Base-by-base conservation (phyloP, 441 rosid genomes). In the Geranium incanum region DNA sequence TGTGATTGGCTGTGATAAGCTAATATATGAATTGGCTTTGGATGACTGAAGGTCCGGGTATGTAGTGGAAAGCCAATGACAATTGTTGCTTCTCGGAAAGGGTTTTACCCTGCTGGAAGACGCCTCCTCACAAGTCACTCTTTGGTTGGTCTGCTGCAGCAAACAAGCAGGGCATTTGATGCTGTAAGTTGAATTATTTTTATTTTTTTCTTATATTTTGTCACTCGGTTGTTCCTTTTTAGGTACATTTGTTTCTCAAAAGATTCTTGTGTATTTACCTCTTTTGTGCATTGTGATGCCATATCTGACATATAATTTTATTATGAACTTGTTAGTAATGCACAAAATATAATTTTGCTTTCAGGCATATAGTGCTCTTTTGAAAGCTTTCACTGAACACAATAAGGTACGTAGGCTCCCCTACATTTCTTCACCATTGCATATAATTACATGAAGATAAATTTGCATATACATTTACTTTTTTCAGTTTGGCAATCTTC, bases 401-500 rank as follows among this genome's bases (percentile, higher is more conserved):
- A 89, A 89, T 69, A 89, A 86, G 82, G 95, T 89, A 80, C 43
- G 12, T 19, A 28, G 65, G 12, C 5, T 67, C 28, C 23, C 33
- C 18, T n/a, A 68, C 74, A 52, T 63, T 21, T 50, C 68, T 77
- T 77, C 48, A 16, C 12, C 13, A 38, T 73, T 68, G 39, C 13
- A 38, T 73, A 7, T 67, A 63, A 67, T 68, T 66, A 48, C 38
- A 69, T 60, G 74, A 45, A 57, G 28, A 71, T 68, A 43, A 23
- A 48, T 52, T 3, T 6, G 7, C 67, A 74, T 15, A 71, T 3
- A 57, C 36, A 19, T 36, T 59, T 70, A 12, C 50, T 70, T 59
- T 37, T 79, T 77, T 78, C 84, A 89, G 95, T 89, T 89, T 84
- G 95, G 92, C 74, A 89, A 89, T 79, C 87, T 89, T 81, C 95